Evolutionary conservation across 495 filamentous ascomycete species (phyloP).

Genomic region (Achaetomiella virescens): DNA sequence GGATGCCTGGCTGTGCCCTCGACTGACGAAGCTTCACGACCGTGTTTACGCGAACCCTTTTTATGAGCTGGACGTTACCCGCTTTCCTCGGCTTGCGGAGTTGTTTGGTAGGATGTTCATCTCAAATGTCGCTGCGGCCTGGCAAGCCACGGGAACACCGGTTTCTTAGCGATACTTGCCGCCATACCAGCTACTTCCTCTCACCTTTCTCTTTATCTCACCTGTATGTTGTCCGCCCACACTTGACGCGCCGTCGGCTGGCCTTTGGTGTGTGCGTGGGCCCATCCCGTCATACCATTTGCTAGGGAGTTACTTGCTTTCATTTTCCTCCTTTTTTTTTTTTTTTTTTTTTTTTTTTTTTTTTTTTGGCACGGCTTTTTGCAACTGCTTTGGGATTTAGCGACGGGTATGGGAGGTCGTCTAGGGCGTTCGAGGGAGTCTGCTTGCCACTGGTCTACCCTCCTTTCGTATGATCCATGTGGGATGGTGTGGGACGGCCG

Average conservation of each 20-base stretch:
- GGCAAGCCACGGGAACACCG: too few species aligned
- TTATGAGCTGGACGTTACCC: not conserved
- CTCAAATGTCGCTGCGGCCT: too few species aligned
- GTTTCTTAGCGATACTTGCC: slow-evolving; percentile 1
- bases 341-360: not conserved
- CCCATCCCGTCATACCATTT: not conserved
- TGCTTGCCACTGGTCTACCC: not conserved
- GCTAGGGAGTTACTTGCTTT: not conserved
- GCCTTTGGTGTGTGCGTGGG: too few species aligned
- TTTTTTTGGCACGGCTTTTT: not conserved
- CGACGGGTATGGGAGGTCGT: not conserved
- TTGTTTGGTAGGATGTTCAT: not conserved
- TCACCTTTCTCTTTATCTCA: slow-evolving; percentile 4
- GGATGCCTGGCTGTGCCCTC: not conserved
- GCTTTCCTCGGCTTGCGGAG: not conserved
- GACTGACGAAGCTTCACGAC: not conserved
- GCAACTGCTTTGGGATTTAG: not conserved
- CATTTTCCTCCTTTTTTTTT: not conserved
- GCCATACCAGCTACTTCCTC: slow-evolving; percentile 16
- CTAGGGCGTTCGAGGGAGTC: not conserved
- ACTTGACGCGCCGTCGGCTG: too few species aligned
- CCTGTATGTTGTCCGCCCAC: not conserved
- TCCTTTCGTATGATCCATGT: not conserved
- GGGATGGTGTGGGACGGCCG: not conserved
- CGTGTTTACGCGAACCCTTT: not conserved